Evolutionary conservation across 208 protist species (phyloP).

Genomic region (Naegleria fowleri): DNA sequence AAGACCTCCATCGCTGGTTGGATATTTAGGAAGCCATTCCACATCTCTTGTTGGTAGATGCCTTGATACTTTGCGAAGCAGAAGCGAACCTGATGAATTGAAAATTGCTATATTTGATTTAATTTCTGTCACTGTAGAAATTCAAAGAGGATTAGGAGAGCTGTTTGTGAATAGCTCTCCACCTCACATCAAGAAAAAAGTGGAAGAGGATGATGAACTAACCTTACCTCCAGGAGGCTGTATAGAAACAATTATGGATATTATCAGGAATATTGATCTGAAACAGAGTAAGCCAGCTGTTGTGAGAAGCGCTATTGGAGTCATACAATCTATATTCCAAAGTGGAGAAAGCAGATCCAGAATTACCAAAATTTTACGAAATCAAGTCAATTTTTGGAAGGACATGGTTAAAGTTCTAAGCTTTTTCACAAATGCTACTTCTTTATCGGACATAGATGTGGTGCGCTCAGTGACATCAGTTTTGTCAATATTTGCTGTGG

Average conservation of each 20-base stretch:
- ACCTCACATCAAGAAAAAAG: background rate
- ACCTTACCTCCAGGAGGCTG: background rate
- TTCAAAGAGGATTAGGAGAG: background rate
- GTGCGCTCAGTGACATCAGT: background rate
- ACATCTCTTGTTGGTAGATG: background rate
- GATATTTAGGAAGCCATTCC: background rate
- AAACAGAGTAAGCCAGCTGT: background rate
- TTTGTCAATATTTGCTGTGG: background rate
- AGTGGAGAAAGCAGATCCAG: background rate
- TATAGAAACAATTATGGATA: background rate
- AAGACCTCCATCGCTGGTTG: background rate
- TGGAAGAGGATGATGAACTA: background rate
- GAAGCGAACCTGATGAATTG: background rate
- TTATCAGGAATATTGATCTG: background rate
- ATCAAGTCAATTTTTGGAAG: background rate
- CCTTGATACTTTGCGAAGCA: background rate
- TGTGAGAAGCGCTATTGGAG: background rate
- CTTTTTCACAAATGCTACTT: background rate
- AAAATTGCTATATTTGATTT: background rate
- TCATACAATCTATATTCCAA: background rate
- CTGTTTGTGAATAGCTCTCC: background rate
- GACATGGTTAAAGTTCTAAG: background rate
- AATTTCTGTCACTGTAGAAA: slow-evolving; percentile 6
- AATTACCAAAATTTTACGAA: background rate
- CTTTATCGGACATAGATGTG: background rate